Evolutionary conservation across 1,284 basidiomycete species (phyloP), one percentile per base, ranked within the genome.

Genomic region (Leccinum solheimii): DNA sequence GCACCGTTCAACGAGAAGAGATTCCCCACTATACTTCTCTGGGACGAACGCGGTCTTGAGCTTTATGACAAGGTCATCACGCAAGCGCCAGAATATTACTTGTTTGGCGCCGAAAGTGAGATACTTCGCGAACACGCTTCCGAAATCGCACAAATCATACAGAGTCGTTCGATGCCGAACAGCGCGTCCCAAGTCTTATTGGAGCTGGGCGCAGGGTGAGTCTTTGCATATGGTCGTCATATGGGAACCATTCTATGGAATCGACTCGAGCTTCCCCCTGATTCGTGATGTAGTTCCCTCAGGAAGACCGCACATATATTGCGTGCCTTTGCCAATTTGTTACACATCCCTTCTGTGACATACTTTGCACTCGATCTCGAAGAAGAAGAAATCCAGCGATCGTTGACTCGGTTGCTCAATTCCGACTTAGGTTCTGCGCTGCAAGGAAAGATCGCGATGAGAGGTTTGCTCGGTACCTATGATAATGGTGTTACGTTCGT

Each of bases 361-460:
- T 98, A 97, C 77, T 95, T 93, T 78, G 95, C 96, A 10, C 88
- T 99, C 58, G 97, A 98, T 72, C 87, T 98, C 30, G 94, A 97
- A 75, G 83, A 90, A 67, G 83, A 84, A 57, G 95, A 98, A 72
- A 86, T 98, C 34, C 83, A 90, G 64, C 88, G 94, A 27, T 93
- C 94, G 3, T 82, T 98, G 53, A 78, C 78, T 43, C 83, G 89
- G 69, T 87, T 98, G 65, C 76, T 82, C 45, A 74, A 78, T 67
- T 91, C 81, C 14, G 80, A 84, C 10, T 79, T 92, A 56, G 92
- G 92, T 23, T 72, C 79, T n/a, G 76, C 78, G 19, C 79, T 95
- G 9, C 66, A 79, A 50, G 91, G 88, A 55, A 91, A 90, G 69
- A 85, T 96, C 30, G 78, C 83, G 30, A 87, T 85, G 54, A 88